These are phyloP conservation scores for Malassezia equina DNA, from an alignment of 1,284 basidiomycete genomes.

Conservation along the genomic window DNA sequence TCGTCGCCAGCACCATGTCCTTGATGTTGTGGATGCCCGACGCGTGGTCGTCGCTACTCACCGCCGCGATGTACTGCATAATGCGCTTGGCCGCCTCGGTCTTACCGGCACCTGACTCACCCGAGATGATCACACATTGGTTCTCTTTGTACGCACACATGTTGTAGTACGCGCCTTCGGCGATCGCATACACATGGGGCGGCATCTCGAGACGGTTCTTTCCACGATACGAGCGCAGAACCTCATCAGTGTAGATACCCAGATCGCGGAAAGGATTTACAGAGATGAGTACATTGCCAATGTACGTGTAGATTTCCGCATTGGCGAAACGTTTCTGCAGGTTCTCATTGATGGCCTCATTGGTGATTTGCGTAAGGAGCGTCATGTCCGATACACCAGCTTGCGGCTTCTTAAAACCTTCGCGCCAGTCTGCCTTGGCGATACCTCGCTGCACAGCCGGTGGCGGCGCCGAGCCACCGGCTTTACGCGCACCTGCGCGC, in stretches of 20 bases:
- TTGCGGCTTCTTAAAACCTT: conserved; percentile 47
- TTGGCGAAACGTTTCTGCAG: conserved; percentile 88
- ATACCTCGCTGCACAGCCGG: conserved; percentile 34
- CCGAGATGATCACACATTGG: conserved; percentile 99
- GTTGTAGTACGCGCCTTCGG: conserved; percentile 94
- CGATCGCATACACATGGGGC: conserved; percentile 94
- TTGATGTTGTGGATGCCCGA: conserved; percentile 80
- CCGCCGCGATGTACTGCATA: conserved; percentile 99
- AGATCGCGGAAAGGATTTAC: conserved; percentile 92
- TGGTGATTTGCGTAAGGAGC: conserved; percentile 86
- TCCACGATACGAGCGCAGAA: conserved; percentile 75
- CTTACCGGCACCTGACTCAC: conserved; percentile 61
- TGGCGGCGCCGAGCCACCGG: conserved; percentile 20
- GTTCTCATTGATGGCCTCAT: conserved; percentile 96
- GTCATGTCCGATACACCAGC: conserved; percentile 99
- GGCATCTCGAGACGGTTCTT: conserved; percentile 98
- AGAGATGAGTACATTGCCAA: conserved; percentile 91
- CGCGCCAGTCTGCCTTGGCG: conserved; percentile 46
- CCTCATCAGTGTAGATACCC: conserved; percentile 81
- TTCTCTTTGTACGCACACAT: conserved; percentile 99
- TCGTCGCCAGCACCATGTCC: conserved; percentile 99
- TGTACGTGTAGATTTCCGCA: conserved; percentile 97
- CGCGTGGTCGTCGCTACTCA: conserved; percentile 63
- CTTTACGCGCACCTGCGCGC: conserved; percentile 39
- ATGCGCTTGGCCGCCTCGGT: conserved; percentile 56